Evolutionary conservation across 192 early-diverging fungal species (phyloP).

Genomic region (Rhizophagus clarus): DNA sequence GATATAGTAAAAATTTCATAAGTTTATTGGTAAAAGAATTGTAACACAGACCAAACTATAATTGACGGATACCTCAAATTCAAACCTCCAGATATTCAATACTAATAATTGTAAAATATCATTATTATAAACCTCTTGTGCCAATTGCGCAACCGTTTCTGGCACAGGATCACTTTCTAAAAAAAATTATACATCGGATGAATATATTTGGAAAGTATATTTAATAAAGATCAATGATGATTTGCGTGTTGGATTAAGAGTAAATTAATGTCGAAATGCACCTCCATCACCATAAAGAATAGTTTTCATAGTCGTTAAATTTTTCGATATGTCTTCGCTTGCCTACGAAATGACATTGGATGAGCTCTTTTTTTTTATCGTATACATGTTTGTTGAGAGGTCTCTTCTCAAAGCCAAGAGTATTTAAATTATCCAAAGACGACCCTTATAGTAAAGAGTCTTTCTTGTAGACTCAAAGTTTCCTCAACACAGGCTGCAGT

Average conservation of each 20-base stretch:
- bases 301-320: conserved; percentile 87
- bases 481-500: neutral
- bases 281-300: conserved; percentile 96
- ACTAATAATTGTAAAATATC: conserved; percentile 89
- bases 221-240: neutral
- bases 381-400: conserved; percentile 24
- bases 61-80: conserved; percentile 75
- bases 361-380: conserved; percentile 17
- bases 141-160: conserved; percentile 90
- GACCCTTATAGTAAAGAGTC: neutral
- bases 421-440: neutral
- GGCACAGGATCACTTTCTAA: conserved; percentile 82
- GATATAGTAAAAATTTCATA: neutral
- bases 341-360: conserved; percentile 60
- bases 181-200: neutral
- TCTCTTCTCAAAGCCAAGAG: conserved; percentile 17
- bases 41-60: neutral
- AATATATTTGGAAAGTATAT: neutral
- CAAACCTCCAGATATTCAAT: conserved; percentile 87
- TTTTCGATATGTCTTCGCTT: conserved; percentile 97
- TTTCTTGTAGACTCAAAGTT: neutral
- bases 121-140: conserved; percentile 93
- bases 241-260: neutral
- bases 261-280: neutral
- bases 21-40: neutral